Conservation (phyloP, 441 rosid genomes). For the Populus hybrid region DNA sequence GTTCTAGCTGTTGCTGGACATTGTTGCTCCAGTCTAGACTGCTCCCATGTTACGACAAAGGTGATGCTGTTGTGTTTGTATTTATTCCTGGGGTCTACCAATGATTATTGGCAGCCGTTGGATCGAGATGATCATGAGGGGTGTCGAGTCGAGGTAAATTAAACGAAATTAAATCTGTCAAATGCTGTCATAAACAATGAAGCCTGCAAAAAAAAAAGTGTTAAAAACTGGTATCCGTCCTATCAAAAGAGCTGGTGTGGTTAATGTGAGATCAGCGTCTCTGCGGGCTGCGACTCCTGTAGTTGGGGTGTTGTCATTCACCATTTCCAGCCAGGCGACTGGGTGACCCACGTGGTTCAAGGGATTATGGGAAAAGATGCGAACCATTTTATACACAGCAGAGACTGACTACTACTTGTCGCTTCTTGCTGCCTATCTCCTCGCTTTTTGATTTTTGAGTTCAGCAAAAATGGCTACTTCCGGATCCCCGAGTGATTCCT, state of each 20-base stretch:
- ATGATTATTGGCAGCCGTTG: neutral
- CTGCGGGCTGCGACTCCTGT: neutral
- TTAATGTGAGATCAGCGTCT: neutral
- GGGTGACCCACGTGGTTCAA: neutral
- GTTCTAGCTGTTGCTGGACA: neutral
- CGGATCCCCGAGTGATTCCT: too few relatives aligned
- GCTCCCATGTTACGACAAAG: neutral
- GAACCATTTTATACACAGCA: neutral
- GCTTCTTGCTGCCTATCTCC: neutral
- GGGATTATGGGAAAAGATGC: neutral
- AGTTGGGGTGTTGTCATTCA: too few relatives aligned
- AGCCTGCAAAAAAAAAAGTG: neutral
- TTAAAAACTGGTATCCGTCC: neutral
- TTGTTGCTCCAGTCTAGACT: neutral
- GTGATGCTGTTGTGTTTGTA: neutral
- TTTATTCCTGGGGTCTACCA: neutral
- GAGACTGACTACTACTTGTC: neutral
- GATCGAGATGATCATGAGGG: neutral
- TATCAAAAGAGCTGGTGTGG: neutral
- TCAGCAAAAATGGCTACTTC: too few relatives aligned
- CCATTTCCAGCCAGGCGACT: neutral
- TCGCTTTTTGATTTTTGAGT: too few relatives aligned
- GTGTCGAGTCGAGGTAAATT: too few relatives aligned
- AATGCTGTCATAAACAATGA: neutral
- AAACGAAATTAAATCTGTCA: neutral